These are phyloP conservation scores for Gnaphalium uliginosum DNA, from an alignment of 129 eudicot genomes.

Conservation along the genomic window DNA sequence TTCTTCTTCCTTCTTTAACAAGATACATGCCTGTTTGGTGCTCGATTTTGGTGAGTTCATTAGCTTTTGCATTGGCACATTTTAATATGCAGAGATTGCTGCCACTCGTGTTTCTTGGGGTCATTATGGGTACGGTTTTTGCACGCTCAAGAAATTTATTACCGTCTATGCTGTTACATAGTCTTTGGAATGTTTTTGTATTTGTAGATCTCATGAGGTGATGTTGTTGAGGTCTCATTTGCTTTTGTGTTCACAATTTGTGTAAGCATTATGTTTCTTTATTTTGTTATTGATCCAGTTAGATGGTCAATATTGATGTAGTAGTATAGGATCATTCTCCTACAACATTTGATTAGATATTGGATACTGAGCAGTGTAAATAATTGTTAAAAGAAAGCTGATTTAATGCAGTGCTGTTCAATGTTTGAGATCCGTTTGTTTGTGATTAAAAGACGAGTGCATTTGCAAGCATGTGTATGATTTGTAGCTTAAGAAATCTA, in stretches of 20 bases:
- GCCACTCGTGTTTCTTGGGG: slow-evolving; percentile 65
- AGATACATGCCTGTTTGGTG: slow-evolving; percentile 79
- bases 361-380: slow-evolving; percentile 30
- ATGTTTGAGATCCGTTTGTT: not conserved
- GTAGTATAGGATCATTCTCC: slow-evolving; percentile 19
- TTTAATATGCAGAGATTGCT: slow-evolving; percentile 66
- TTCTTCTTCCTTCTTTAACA: slow-evolving; percentile 75
- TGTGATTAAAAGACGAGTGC: not conserved
- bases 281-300: slow-evolving; percentile 19
- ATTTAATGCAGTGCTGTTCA: slow-evolving; percentile 20
- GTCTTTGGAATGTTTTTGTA: slow-evolving; percentile 79
- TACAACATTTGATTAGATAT: slow-evolving; percentile 14
- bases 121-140: slow-evolving; percentile 62
- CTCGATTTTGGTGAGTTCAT: slow-evolving; percentile 59
- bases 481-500: not conserved
- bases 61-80: slow-evolving; percentile 76
- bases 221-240: slow-evolving; percentile 5
- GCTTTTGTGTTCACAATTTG: not conserved
- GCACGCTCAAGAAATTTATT: slow-evolving; percentile 63
- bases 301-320: slow-evolving; percentile 15
- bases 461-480: not conserved
- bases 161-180: slow-evolving; percentile 64
- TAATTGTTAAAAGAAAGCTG: slow-evolving; percentile 13
- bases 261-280: slow-evolving; percentile 16
- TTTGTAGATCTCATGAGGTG: slow-evolving; percentile 74